A percentile compares a stretch with the other conserved stretches of the same genome.
Evolutionary conservation across 768 basidiomycete genomes (phyloP).

Genomic region (Tricholoma saponaceum): DNA sequence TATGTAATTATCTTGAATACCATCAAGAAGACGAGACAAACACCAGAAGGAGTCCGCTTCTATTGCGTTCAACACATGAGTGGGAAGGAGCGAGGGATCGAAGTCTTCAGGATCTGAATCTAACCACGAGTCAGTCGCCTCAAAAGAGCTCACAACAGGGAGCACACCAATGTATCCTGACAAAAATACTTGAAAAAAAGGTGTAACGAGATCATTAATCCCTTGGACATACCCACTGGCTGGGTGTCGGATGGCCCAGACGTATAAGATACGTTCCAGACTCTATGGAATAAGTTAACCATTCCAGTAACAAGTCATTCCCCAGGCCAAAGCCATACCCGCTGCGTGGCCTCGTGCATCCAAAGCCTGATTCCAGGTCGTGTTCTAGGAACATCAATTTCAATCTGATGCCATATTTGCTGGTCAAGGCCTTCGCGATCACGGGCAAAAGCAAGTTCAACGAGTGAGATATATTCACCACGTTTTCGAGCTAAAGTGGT

Average conservation of each 20-base stretch:
- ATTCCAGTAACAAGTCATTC: conserved; percentile 1
- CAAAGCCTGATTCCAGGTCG: conserved; percentile 87
- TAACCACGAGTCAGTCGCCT: conserved; percentile 26
- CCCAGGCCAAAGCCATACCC: conserved; percentile 46
- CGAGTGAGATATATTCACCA: conserved; percentile 86
- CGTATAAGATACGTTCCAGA: conserved; percentile 92
- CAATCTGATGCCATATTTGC: conserved; percentile 99
- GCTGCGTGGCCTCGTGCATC: conserved; percentile 87
- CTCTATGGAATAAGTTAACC: conserved; percentile 47
- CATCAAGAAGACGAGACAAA: conserved; percentile 89
- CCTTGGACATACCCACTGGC: conserved; percentile 99
- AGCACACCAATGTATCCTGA: conserved; percentile 86
- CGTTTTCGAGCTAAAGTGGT: conserved; percentile 85
- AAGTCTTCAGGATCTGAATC: conserved; percentile 90
- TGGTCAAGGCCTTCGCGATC: conserved; percentile 87
- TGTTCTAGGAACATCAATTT: conserved; percentile 96
- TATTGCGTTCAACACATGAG: conserved; percentile 70
- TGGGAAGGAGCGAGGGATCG: conserved; percentile 73
- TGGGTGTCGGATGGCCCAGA: conserved; percentile 99
- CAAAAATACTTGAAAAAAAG: conserved; percentile 97
- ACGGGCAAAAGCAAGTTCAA: conserved; percentile 84
- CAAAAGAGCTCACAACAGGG: background rate
- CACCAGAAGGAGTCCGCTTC: conserved; percentile 99
- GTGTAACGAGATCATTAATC: conserved; percentile 96
- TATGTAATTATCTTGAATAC: conserved; percentile 98